Evolutionary conservation across 1,284 basidiomycete species (phyloP), one percentile per base, ranked within the genome.

Genomic region (Moniliella sp.): DNA sequence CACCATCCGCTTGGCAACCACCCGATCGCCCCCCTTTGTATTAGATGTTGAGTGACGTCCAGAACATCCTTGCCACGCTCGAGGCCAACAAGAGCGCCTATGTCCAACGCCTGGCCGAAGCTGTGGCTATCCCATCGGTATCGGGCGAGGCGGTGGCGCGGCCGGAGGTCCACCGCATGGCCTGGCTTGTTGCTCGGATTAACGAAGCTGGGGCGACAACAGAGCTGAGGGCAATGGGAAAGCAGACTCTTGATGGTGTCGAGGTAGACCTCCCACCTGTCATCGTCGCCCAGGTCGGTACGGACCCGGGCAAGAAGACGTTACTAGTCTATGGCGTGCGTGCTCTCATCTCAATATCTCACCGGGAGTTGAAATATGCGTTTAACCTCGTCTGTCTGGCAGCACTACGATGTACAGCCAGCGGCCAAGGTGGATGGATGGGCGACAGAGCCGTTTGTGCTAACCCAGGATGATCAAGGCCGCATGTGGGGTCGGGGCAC

Each of bases 261-360:
- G 67, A 86, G 25, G 52, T 71, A 27, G 68, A 71, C 28, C 70
- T 97, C 3, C 86, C 88, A 0, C 83, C 83, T 5, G 81, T 75
- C 4, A 73, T 97, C 52, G 69, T 94, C 26, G 86, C 79, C 4
- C 34, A 52, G 27, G 45, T 51, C 25, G 83, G 84, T 8, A 68
- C 75, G 33, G 80, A 88, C 62, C 70, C 72, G 11, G 86, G 86
- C 72, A 58, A 58, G 46, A 86, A 79, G 71, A 93, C 82, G 0
- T 73, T 93, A 5, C 68, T 71, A 37, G 69, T 93, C 40, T 93
- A 93, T 57, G 84, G 83, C 30, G n/a, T n/a, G n/a, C n/a, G n/a
- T n/a, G n/a, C n/a, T n/a, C n/a, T n/a, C n/a, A n/a, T n/a, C n/a
- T n/a, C n/a, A n/a, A n/a, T n/a, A n/a, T n/a, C n/a, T n/a, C n/a